Conservation (phyloP, 768 basidiomycete genomes). For the Lactarius deliciosus region DNA sequence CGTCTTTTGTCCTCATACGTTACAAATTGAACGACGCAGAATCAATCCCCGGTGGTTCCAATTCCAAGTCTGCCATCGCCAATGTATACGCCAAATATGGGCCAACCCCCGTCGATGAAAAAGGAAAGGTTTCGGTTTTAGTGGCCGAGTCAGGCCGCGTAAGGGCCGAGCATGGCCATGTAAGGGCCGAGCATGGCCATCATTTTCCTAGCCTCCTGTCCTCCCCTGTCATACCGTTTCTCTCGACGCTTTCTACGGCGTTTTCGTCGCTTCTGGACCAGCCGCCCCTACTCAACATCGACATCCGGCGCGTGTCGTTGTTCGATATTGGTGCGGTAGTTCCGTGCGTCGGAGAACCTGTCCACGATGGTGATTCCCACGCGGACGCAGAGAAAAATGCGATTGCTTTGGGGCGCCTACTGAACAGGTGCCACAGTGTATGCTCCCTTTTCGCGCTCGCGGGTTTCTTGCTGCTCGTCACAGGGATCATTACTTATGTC, state of each 20-base stretch:
- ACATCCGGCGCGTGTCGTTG: constrained; percentile 16
- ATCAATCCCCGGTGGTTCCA: background rate
- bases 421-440: constrained; percentile 23
- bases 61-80: background rate
- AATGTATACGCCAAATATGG: constrained; percentile 12
- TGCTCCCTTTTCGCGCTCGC: constrained; percentile 21
- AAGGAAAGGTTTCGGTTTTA: constrained; percentile 11
- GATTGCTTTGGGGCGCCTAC: constrained; percentile 19
- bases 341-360: background rate
- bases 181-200: background rate
- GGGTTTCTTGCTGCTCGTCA: constrained; percentile 24
- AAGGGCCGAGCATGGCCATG: background rate
- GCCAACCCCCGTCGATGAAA: background rate
- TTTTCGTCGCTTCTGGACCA: constrained; percentile 14
- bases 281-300: constrained; percentile 23
- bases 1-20: constrained; percentile 25
- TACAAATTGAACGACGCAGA: constrained; percentile 15
- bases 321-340: background rate
- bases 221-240: background rate
- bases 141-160: constrained; percentile 7
- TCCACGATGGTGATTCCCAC: constrained; percentile 1
- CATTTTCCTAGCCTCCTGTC: background rate
- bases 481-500: constrained; percentile 23
- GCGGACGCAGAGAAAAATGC: constrained; percentile 20
- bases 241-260: constrained; percentile 1